These are phyloP conservation scores for Aphanomyces astaci DNA, from an alignment of 352 stramenopile genomes.

Conservation along the genomic window DNA sequence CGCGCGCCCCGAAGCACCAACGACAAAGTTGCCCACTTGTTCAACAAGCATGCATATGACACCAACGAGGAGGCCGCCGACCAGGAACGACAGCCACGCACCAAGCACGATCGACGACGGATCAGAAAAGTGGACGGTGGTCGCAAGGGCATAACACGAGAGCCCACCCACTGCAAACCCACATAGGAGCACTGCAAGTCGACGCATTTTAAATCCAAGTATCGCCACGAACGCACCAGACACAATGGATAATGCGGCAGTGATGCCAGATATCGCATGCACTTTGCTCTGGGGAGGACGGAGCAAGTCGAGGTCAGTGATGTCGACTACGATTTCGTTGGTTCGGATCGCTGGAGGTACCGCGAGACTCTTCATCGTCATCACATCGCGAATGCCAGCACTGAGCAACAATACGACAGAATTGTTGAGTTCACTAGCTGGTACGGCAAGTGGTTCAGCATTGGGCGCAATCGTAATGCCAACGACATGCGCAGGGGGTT, in stretches of 20 bases:
- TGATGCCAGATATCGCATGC: constrained; percentile 25
- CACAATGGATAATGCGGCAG: constrained; percentile 40
- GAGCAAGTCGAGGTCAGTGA: background rate
- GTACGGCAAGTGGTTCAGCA: background rate
- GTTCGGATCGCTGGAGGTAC: background rate
- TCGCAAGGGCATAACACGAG: constrained; percentile 39
- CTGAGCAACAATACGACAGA: background rate
- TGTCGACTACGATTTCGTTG: background rate
- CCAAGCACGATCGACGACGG: constrained; percentile 33
- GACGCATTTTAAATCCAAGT: constrained; percentile 44
- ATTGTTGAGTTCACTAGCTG: background rate
- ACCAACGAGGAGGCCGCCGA: constrained; percentile 32
- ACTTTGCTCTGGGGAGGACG: background rate
- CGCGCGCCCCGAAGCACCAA: constrained; percentile 31
- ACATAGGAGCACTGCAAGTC: constrained; percentile 49
- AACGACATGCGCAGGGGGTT: background rate
- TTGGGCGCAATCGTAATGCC: background rate
- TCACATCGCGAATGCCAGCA: background rate
- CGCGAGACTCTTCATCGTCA: too few species aligned
- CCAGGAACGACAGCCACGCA: constrained; percentile 41
- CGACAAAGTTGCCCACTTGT: constrained; percentile 38
- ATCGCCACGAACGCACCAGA: constrained; percentile 40
- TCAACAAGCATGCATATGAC: constrained; percentile 33
- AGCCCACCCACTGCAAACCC: constrained; percentile 61
- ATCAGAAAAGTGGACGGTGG: constrained; percentile 30